A percentile compares a stretch with the other conserved stretches of the same genome.
Conservation (phyloP, 2,329 filamentous ascomycete species). For the Harringtonia aguacate region DNA sequence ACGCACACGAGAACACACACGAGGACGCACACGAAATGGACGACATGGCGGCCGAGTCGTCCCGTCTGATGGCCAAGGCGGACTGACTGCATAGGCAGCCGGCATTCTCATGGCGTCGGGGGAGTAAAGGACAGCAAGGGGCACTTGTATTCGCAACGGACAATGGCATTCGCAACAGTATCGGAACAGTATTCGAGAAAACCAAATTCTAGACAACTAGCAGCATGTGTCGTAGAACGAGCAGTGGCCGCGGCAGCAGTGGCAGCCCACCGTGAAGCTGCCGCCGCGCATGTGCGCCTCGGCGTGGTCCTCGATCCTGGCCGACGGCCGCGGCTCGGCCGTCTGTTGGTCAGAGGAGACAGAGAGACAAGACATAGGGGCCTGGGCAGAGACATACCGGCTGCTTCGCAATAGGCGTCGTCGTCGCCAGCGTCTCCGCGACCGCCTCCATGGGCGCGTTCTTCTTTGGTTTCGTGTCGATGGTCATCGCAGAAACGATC, state of each 20-base stretch:
- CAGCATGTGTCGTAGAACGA: slow-evolving; percentile 14
- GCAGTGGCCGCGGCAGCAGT: slow-evolving; percentile 12
- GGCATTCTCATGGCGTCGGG: too few relatives aligned
- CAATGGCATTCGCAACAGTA: too few relatives aligned
- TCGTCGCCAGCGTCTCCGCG: not conserved
- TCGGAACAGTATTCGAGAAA: too few relatives aligned
- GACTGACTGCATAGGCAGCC: too few relatives aligned
- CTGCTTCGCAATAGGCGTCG: not conserved
- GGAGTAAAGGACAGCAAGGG: too few relatives aligned
- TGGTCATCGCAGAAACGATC: not conserved
- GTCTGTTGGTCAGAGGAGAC: slow-evolving; percentile 1
- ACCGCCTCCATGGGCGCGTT: slow-evolving; percentile 1
- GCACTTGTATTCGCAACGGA: too few relatives aligned
- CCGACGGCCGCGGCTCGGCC: slow-evolving; percentile 8
- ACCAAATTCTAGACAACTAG: too few relatives aligned
- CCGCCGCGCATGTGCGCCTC: slow-evolving; percentile 12
- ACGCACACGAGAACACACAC: too few relatives aligned
- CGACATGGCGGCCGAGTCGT: too few relatives aligned
- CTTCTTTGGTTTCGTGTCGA: not conserved
- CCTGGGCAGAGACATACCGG: not conserved
- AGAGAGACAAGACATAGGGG: slow-evolving; percentile 12
- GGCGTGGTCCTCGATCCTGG: slow-evolving; percentile 6
- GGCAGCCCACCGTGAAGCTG: slow-evolving; percentile 13
- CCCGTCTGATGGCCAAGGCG: too few relatives aligned
- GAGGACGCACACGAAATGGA: too few relatives aligned